phyloP scores from a whole-genome alignment of 148 eudicot genomes.

The Chenopodium formosanum region DNA sequence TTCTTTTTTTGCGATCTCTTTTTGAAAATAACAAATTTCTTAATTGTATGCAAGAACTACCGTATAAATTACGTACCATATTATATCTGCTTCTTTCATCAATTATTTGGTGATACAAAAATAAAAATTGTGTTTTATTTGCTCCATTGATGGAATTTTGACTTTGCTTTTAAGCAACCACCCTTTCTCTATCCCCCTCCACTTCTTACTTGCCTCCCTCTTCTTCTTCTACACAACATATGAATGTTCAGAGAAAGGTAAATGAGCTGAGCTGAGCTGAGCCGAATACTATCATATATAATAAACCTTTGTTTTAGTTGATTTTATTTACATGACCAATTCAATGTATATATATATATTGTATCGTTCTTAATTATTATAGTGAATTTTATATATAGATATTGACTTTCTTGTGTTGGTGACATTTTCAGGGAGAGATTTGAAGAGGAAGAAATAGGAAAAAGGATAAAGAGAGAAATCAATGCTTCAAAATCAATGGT shows the following conservation, averaged over 20 bases:
- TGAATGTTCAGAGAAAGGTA: constrained; percentile 79
- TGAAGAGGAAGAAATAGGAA: constrained; percentile 52
- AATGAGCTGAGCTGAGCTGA: background rate
- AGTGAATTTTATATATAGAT: background rate
- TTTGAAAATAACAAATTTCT: background rate
- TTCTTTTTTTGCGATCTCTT: background rate
- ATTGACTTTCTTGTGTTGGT: background rate
- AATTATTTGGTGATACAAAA: too few relatives aligned
- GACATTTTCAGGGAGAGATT: constrained; percentile 39
- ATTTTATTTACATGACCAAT: background rate
- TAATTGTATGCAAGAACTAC: background rate
- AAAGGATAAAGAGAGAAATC: constrained; percentile 68
- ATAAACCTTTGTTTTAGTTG: background rate
- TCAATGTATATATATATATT: background rate
- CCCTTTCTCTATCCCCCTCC: constrained; percentile 36
- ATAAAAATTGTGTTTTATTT: background rate
- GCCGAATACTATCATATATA: too few relatives aligned
- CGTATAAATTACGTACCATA: constrained; percentile 2
- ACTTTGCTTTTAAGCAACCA: constrained; percentile 14
- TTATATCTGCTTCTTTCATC: background rate
- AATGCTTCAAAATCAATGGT: constrained; percentile 35
- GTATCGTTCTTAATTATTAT: too few relatives aligned
- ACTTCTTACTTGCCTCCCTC: constrained; percentile 11
- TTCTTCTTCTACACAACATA: constrained; percentile 24
- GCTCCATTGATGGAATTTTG: constrained; percentile 21